Evolutionary conservation across 306 rosid genomes (phyloP).

Genomic region (Pyrus bretschneideri): DNA sequence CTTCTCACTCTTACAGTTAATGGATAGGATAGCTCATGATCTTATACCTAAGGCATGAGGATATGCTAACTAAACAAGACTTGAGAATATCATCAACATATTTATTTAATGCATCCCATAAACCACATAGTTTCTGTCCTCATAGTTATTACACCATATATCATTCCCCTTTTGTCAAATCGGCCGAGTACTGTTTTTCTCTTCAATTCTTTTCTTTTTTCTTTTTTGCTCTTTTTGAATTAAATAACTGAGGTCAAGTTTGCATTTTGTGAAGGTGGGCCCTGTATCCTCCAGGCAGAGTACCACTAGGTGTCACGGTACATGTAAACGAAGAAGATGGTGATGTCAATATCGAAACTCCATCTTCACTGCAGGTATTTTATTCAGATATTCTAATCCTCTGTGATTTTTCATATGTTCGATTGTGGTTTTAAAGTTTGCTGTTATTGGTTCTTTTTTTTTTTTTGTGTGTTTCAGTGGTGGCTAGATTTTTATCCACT

Average conservation of each 20-base stretch:
- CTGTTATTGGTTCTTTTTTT: constrained; percentile 9
- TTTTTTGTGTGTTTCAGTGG: constrained; percentile 50
- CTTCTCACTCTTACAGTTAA: neutral
- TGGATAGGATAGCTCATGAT: constrained; percentile 1
- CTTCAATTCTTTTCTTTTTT: neutral
- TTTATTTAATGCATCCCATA: neutral
- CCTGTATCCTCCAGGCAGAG: constrained; percentile 95
- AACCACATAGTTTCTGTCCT: neutral
- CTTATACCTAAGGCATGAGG: neutral
- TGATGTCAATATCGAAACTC: constrained; percentile 77
- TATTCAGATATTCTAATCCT: constrained; percentile 11
- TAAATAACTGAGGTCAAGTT: constrained; percentile 17
- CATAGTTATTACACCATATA: constrained; percentile 10
- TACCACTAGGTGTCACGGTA: constrained; percentile 88
- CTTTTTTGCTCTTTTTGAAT: neutral
- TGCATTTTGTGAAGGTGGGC: constrained; percentile 76
- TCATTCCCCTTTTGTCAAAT: neutral
- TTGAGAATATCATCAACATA: neutral
- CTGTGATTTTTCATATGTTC: constrained; percentile 8
- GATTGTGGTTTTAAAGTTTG: constrained; percentile 2
- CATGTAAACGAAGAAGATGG: constrained; percentile 95
- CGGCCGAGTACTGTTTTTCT: neutral
- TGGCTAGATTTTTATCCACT: constrained; percentile 98
- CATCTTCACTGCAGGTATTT: constrained; percentile 84
- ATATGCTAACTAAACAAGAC: neutral